Percentiles rank a stretch among this genome's conserved stretches.
Conservation (phyloP, 805 yeast genomes). For the Ogataea zsoltii region DNA sequence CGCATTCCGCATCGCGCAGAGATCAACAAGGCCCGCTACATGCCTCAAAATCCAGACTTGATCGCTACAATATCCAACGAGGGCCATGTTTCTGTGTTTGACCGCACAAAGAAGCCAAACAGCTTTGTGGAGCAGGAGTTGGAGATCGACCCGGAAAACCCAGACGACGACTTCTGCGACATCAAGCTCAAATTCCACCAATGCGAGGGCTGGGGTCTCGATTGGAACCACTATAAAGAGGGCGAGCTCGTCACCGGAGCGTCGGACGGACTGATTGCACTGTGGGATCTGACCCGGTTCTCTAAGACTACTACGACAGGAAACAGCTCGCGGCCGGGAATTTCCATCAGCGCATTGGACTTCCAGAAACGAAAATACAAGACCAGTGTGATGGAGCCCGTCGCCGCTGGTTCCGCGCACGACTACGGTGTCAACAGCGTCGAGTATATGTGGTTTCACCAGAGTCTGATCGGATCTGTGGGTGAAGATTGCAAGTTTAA, state of each 20-base stretch:
- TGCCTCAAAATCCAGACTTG: slow-evolving; percentile 87
- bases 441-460: slow-evolving; percentile 66
- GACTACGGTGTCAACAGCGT: slow-evolving; percentile 66
- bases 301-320: slow-evolving; percentile 15
- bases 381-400: slow-evolving; percentile 18
- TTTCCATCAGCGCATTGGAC: slow-evolving; percentile 5
- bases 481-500: slow-evolving; percentile 61
- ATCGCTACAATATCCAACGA: slow-evolving; percentile 67
- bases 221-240: slow-evolving; percentile 69
- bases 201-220: slow-evolving; percentile 66
- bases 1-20: slow-evolving; percentile 69
- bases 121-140: slow-evolving; percentile 36
- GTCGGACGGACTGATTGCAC: slow-evolving; percentile 59
- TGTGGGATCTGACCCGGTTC: slow-evolving; percentile 65
- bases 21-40: slow-evolving; percentile 67
- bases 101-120: slow-evolving; percentile 77
- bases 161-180: slow-evolving; percentile 26
- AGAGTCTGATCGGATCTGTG: slow-evolving; percentile 59
- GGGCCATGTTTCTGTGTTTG: slow-evolving; percentile 70
- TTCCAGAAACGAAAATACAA: slow-evolving; percentile 15
- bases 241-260: slow-evolving; percentile 64
- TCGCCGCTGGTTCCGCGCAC: slow-evolving; percentile 32
- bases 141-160: slow-evolving; percentile 10
- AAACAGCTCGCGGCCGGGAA: slow-evolving; percentile 6
- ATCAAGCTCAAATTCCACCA: slow-evolving; percentile 32